Evolutionary conservation across 495 filamentous ascomycete species (phyloP).

Genomic region (Collariella sp.): DNA sequence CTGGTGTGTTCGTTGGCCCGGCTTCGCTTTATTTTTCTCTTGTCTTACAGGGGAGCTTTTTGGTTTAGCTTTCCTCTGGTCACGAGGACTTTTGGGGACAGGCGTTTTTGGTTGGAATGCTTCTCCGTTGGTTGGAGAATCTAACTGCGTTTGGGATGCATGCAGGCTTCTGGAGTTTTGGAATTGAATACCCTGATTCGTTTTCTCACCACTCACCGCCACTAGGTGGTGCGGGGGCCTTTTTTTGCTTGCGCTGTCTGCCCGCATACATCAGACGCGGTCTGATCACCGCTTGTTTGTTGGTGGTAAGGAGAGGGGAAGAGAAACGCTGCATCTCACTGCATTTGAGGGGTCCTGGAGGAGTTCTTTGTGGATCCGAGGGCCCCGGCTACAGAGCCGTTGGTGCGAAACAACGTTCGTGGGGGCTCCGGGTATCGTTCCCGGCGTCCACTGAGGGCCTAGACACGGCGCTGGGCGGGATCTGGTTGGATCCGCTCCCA

Average conservation of each 20-base stretch:
- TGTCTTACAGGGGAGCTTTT: background rate
- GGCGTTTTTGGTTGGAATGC: slow-evolving; percentile 1
- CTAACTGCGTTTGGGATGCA: background rate
- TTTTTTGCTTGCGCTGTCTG: background rate
- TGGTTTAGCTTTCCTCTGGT: background rate
- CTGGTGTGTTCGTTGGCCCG: background rate
- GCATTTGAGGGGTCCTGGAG: too few relatives aligned
- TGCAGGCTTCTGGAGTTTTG: background rate
- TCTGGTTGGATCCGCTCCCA: background rate
- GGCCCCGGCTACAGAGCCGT: too few relatives aligned
- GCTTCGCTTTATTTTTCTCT: background rate
- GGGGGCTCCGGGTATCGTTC: too few relatives aligned
- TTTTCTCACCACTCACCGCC: background rate
- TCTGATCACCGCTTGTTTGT: too few relatives aligned
- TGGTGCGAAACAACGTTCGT: too few relatives aligned
- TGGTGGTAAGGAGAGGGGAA: too few relatives aligned
- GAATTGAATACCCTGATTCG: slow-evolving; percentile 9
- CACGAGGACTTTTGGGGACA: background rate
- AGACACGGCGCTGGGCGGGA: too few relatives aligned
- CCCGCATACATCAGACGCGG: too few relatives aligned
- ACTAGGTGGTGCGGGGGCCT: background rate
- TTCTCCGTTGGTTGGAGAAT: background rate
- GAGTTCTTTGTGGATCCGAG: too few relatives aligned
- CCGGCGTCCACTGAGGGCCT: too few relatives aligned
- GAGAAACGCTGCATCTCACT: too few relatives aligned